Evolutionary conservation across 139 green algal species (phyloP).

Genomic region (Picochlorum sp.): DNA sequence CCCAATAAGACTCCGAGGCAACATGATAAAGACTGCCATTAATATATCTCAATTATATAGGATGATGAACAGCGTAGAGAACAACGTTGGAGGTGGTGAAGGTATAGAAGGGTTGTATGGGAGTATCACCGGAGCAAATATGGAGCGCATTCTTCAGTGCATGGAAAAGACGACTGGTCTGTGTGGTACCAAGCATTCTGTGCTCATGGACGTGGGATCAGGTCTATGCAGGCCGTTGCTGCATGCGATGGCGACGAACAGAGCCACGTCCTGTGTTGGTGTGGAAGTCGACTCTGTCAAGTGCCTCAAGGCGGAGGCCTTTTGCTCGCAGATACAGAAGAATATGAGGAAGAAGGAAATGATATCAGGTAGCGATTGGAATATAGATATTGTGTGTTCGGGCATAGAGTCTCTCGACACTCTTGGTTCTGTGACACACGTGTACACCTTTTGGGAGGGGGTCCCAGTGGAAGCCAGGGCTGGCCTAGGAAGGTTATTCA

Average conservation of each 20-base stretch:
- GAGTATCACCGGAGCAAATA: slow-evolving; percentile 63
- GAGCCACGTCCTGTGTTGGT: slow-evolving; percentile 40
- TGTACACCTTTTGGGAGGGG: slow-evolving; percentile 92
- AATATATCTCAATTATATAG: no score
- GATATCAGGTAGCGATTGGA: background rate
- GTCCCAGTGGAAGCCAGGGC: slow-evolving; percentile 55
- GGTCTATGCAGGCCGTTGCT: slow-evolving; percentile 79
- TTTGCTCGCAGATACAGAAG: slow-evolving; percentile 41
- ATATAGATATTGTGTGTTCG: background rate
- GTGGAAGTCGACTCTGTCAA: slow-evolving; percentile 82
- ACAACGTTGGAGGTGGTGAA: slow-evolving; percentile 78
- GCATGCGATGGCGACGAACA: slow-evolving; percentile 55
- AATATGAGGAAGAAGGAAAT: slow-evolving; percentile 28
- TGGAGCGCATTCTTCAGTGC: slow-evolving; percentile 61
- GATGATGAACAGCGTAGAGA: slow-evolving; percentile 38
- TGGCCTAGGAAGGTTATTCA: slow-evolving; percentile 76
- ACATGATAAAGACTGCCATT: no score
- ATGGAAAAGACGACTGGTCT: slow-evolving; percentile 57
- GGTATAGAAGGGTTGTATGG: slow-evolving; percentile 88
- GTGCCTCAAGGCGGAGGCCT: slow-evolving; percentile 67
- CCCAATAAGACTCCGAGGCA: no score
- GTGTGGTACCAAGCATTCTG: slow-evolving; percentile 25
- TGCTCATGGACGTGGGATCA: slow-evolving; percentile 77
- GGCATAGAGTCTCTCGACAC: slow-evolving; percentile 32
- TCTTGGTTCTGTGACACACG: slow-evolving; percentile 71